Evolutionary conservation across 192 early-diverging fungal species (phyloP), one percentile per base, ranked within the genome.

Genomic region (Kappamyces sp.): DNA sequence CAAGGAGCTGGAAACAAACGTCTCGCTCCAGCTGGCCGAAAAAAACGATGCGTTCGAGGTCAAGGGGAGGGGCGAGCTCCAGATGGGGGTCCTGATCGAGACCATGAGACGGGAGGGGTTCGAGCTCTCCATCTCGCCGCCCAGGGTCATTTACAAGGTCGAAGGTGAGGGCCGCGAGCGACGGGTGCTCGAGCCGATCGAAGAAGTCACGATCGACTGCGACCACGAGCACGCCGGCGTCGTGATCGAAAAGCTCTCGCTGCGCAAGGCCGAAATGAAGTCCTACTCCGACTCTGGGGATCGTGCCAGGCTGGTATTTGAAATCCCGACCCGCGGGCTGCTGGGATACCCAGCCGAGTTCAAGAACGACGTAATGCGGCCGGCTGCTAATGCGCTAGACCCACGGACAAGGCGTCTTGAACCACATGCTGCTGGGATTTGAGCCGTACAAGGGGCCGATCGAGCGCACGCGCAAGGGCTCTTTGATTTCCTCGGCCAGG

Each of bases 41-140:
- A 73, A 75, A 36, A 76, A 78, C 46, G 86, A 88, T 37, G 70
- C 88, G 0, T 86, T 87, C 66, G 89, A 91, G 70, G 89, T 91
- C 38, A 82, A 83, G 47, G 89, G 89, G 32, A 86, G 89, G 43
- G 89, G 89, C n/a, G 89, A 91, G 74, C 74, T 91, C 35, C 89
- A 91, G 73, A 78, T 91, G 49, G 87, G 87, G 22, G 87, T 91
- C 5, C 72, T 91, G 39, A 89, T 89, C 51, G 89, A 91, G 76
- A 88, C 89, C 5, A 91, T 91, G 89, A 78, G 89, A 33, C 83
- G 89, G 29, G 89, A 91, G 70, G 89, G 89, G 22, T 91, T 88
- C 63, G 89, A 91, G 68, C 72, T 91, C 31, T 85, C 84, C 34
- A 84, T 91, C 4, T 86, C 85, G 1, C 85, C 89, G 5, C 89